Evolutionary conservation across 78 protist genomes (phyloP).

Genomic region (Cavenderia fasciculata): DNA sequence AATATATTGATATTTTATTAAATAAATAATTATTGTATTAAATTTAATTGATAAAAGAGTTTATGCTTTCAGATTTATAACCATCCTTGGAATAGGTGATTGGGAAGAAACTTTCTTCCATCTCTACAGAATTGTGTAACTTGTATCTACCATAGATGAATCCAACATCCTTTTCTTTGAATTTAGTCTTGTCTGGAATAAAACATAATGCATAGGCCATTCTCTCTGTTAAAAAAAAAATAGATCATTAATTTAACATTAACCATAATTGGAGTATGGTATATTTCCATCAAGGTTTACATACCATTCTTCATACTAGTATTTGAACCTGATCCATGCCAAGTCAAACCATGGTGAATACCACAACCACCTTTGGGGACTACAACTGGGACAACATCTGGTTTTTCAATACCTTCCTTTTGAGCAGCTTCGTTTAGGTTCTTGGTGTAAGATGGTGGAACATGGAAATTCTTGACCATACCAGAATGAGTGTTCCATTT

Average conservation of each 20-base stretch:
- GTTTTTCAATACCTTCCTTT: too few species aligned
- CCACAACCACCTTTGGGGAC: neutral
- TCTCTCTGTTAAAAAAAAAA: too few species aligned
- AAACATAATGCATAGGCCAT: conserved; percentile 17
- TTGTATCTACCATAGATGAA: conserved; percentile 33
- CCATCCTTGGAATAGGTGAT: neutral
- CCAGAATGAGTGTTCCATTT: conserved; percentile 15
- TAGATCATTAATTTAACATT: too few species aligned
- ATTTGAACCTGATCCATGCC: conserved; percentile 9
- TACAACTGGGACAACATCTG: too few species aligned
- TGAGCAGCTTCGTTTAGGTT: too few species aligned
- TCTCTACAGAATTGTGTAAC: neutral
- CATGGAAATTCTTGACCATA: too few species aligned
- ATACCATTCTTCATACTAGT: neutral
- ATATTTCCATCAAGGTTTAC: too few species aligned
- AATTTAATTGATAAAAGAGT: too few species aligned
- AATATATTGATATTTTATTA: too few species aligned
- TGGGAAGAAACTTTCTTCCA: neutral
- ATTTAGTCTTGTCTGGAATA: conserved; percentile 15
- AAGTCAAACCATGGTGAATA: conserved; percentile 11
- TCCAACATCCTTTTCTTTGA: neutral
- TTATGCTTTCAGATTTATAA: neutral
- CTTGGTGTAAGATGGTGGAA: too few species aligned
- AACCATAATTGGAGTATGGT: too few species aligned
- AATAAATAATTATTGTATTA: too few species aligned